Evolutionary conservation across 305 asterid species (phyloP), one percentile per base, ranked within the genome.

Genomic region (Plantago coronopus): DNA sequence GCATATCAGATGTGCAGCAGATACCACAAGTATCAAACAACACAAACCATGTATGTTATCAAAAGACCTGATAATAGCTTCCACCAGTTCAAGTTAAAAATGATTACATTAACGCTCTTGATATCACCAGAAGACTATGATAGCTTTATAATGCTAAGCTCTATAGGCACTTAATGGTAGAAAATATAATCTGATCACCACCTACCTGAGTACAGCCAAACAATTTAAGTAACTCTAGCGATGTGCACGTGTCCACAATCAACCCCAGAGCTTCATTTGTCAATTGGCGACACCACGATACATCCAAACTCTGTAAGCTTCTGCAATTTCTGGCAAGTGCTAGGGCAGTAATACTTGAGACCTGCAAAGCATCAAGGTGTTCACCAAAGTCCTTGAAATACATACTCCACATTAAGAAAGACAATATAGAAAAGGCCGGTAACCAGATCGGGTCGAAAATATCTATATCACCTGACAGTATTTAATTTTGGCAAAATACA

Each of bases 161-260:
- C 12, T 7, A 2, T 10, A 17, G 15, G 37, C 9, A 50, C n/a
- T 31, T 21, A 22, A 7, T 31, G 9, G 20, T 17, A 61, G 55
- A 46, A 10, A 43, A 34, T 47, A 55, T 21, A 8, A 44, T 40
- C 17, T 34, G 46, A 63, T 43, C 48, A 57, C 17, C 56, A 59
- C 43, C 58, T 80, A 91, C 96, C 95, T 86, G 96, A 25, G 94
- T 75, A 69, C 96, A 91, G 48, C 96, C 96, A 75, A 88, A 88
- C 64, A 84, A 66, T 66, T 88, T 91, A 59, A 91, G 84, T 67
- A 83, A 67, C 77, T 81, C 81, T 76, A 86, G 81, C 11, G 81
- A 73, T 37, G 59, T 50, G 74, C 96, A 91, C 57, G 80, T 77
- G 75, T 91, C 98, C 61, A 78, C 96, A 61, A 88, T 80, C 86